Evolutionary conservation across 495 filamentous ascomycete species (phyloP), one percentile per base, ranked within the genome.

Genomic region (Aspergillus ostianus): DNA sequence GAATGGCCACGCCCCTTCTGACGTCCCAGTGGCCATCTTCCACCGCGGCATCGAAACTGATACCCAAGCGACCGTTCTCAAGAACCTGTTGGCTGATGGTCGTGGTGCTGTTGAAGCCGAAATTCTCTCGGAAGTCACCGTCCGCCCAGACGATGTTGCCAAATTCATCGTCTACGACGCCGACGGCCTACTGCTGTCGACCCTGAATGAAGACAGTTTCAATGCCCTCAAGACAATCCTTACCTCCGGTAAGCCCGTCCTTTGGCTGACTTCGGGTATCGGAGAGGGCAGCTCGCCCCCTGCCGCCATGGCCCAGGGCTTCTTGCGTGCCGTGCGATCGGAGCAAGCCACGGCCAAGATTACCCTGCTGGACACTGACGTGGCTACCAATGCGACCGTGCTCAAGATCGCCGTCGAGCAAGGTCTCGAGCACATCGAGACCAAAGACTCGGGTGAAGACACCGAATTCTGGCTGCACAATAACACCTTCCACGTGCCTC

Each of bases 111-210:
- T 47, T 47, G 46, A 47, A n/a, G 20, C 46, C 5, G 20, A 21
- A 47, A 47, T 32, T 32, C 10, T 32, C 7, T 32, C 29, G 6
- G 29, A 32, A 32, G 29, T 32, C 29, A 32, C 29, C 29, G 29
- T 10, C 10, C 29, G 29, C 29, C 6, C 29, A 32, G 29, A 32
- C 7, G 46, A 47, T 7, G 6, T 15, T 21, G n/a, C 17, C n/a
- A 47, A 47, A n/a, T n/a, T 47, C n/a, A 47, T 47, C 46, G 15
- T 47, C 46, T n/a, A 47, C 46, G 46, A 47, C 46, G n/a, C n/a
- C 17, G 46, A n/a, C 17, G 46, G 46, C 13, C n/a, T 21, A n/a
- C 17, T 47, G 8, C 13, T 47, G 17, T 47, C 46, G n/a, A 7
- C 17, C 6, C n/a, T 21, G 46, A 47, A n/a, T n/a, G 46, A 47